Evolutionary conservation across 2,329 filamentous ascomycete genomes (phyloP).

Genomic region (Conoideocrella luteorostrata): DNA sequence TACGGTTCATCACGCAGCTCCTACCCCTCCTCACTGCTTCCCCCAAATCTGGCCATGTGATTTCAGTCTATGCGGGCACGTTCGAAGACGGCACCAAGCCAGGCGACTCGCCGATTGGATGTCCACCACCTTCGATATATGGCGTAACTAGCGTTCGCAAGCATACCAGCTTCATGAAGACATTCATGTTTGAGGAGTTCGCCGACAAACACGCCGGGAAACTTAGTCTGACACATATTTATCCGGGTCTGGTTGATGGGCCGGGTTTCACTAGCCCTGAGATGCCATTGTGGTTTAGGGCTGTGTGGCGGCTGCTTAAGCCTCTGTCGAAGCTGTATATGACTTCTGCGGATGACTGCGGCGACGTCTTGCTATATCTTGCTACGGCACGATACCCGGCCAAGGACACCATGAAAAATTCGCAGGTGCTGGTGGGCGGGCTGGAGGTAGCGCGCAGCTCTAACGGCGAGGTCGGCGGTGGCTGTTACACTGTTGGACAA

Average conservation of each 20-base stretch:
- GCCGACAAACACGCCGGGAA: constrained; percentile 5
- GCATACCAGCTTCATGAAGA: constrained; percentile 10
- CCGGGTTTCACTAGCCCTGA: constrained; percentile 5
- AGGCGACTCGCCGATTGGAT: constrained; percentile 7
- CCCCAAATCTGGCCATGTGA: constrained; percentile 5
- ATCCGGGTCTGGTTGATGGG: constrained; percentile 9
- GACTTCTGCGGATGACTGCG: constrained; percentile 6
- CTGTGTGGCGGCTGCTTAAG: constrained; percentile 4
- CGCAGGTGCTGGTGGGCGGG: background rate
- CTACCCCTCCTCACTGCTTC: constrained; percentile 8
- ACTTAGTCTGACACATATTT: constrained; percentile 8
- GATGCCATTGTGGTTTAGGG: constrained; percentile 7
- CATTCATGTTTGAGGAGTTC: constrained; percentile 9
- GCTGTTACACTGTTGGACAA: constrained; percentile 7
- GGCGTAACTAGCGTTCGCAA: constrained; percentile 8
- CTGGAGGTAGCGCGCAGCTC: background rate
- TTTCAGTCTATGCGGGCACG: constrained; percentile 10
- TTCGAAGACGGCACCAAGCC: constrained; percentile 8
- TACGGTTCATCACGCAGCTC: constrained; percentile 9
- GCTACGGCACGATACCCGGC: constrained; percentile 8
- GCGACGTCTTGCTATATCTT: constrained; percentile 7
- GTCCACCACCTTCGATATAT: constrained; percentile 6
- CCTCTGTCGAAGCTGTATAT: constrained; percentile 6
- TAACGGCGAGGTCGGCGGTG: constrained; percentile 5
- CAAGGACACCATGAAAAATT: background rate